These are phyloP conservation scores for Picochlorum sp. DNA, from an alignment of 139 green algal species.

Conservation along the genomic window DNA sequence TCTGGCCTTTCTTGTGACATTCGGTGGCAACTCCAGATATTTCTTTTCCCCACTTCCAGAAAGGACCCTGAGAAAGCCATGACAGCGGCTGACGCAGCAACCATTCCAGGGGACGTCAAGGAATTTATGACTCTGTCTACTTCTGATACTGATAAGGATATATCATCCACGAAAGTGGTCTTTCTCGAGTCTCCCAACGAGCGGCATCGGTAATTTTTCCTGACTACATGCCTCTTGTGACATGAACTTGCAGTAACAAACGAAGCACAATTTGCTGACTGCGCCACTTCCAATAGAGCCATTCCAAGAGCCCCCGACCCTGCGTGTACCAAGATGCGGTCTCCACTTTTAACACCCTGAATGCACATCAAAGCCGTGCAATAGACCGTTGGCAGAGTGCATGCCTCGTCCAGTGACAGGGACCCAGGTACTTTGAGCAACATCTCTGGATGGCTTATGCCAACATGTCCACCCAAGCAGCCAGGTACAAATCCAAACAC, in stretches of 20 bases:
- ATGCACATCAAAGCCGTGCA: slow-evolving; percentile 38
- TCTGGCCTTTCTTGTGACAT: slow-evolving; percentile 61
- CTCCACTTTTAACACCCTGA: slow-evolving; percentile 16
- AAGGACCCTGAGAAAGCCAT: slow-evolving; percentile 41
- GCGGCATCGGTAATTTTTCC: too few species aligned
- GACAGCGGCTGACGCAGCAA: slow-evolving; percentile 48
- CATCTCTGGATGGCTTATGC: slow-evolving; percentile 27
- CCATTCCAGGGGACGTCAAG: slow-evolving; percentile 68
- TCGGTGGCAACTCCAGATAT: slow-evolving; percentile 58
- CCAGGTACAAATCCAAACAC: slow-evolving; percentile 74
- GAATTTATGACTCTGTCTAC: slow-evolving; percentile 44
- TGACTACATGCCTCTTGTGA: too few species aligned
- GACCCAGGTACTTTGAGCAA: slow-evolving; percentile 47
- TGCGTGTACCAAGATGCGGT: slow-evolving; percentile 53
- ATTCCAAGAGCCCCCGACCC: slow-evolving; percentile 71
- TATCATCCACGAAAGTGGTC: too few species aligned
- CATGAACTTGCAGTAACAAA: too few species aligned
- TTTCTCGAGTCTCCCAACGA: too few species aligned
- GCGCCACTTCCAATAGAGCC: slow-evolving; percentile 9
- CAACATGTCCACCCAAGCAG: slow-evolving; percentile 51
- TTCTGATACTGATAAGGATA: slow-evolving; percentile 25
- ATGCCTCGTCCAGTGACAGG: slow-evolving; percentile 57
- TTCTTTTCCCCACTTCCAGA: slow-evolving; percentile 78
- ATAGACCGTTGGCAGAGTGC: slow-evolving; percentile 66
- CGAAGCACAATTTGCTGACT: too few species aligned